Evolutionary conservation across 495 filamentous ascomycete species (phyloP).

Genomic region (Penicillium egyptiacum): DNA sequence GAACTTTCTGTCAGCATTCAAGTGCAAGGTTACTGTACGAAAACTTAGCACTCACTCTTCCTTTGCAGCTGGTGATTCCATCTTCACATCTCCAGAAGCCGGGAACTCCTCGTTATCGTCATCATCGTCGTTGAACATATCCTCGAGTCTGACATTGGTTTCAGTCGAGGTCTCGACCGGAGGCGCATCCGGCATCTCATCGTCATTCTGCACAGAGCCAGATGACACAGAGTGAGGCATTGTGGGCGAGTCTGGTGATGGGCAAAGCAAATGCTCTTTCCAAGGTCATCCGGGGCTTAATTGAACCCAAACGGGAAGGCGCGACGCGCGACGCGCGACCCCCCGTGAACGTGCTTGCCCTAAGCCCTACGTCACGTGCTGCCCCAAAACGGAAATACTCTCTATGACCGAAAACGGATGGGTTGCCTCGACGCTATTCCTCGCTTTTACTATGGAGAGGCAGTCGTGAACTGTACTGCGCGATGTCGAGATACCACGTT

Average conservation of each 20-base stretch:
- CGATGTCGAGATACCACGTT: background rate
- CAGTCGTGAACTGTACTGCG: background rate
- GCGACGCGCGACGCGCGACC: conserved; percentile 20
- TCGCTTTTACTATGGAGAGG: background rate
- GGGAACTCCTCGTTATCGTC: conserved; percentile 82
- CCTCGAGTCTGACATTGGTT: conserved; percentile 67
- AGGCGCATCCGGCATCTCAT: conserved; percentile 44
- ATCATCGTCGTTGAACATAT: conserved; percentile 73
- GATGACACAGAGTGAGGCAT: conserved; percentile 58
- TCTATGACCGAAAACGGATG: conserved; percentile 20
- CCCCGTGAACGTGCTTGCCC: conserved; percentile 17
- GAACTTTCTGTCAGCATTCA: background rate
- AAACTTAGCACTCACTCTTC: conserved; percentile 35
- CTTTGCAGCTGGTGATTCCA: conserved; percentile 42
- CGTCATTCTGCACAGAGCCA: conserved; percentile 34
- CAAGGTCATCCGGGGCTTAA: background rate
- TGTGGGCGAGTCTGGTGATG: conserved; percentile 12
- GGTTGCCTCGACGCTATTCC: background rate
- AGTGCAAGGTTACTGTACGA: background rate
- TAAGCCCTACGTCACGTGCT: conserved; percentile 26
- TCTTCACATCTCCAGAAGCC: conserved; percentile 52
- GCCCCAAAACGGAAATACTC: background rate
- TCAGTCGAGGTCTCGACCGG: conserved; percentile 19
- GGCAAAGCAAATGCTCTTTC: background rate
- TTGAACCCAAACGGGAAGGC: conserved; percentile 23